Percentiles rank a stretch among this genome's conserved stretches.
Evolutionary conservation across 192 early-diverging fungal species (phyloP).

Genomic region (Dissophora ornata): DNA sequence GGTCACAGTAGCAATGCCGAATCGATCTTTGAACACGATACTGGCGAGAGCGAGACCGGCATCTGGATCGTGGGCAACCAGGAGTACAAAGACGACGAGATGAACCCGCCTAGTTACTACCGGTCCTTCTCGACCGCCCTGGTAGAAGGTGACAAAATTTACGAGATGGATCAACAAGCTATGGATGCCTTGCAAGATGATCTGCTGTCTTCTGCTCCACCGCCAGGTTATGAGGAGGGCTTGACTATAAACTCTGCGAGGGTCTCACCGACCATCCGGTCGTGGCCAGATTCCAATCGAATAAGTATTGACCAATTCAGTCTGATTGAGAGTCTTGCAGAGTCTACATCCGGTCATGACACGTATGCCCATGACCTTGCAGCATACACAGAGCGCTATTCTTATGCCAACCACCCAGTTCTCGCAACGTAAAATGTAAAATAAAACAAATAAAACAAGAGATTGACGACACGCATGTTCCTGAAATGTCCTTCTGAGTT

Average conservation of each 20-base stretch:
- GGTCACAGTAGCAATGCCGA: constrained; percentile 15
- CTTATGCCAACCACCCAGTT: constrained; percentile 15
- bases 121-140: constrained; percentile 36
- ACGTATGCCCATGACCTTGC: constrained; percentile 21
- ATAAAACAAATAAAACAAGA: not conserved
- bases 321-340: constrained; percentile 15
- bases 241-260: constrained; percentile 1
- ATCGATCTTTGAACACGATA: not conserved
- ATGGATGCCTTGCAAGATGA: constrained; percentile 41
- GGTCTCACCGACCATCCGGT: constrained; percentile 6
- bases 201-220: not conserved
- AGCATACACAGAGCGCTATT: constrained; percentile 24
- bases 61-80: constrained; percentile 38
- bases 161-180: constrained; percentile 37
- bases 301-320: constrained; percentile 15
- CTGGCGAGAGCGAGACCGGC: constrained; percentile 16
- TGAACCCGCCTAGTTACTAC: constrained; percentile 39
- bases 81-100: constrained; percentile 39
- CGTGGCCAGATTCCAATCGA: constrained; percentile 5
- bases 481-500: no score
- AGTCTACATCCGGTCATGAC: not conserved
- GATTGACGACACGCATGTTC: no score
- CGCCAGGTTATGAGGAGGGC: constrained; percentile 34
- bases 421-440: constrained; percentile 2
- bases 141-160: constrained; percentile 35